Conservation (phyloP, 176 grass and related monocot genomes). For the Carex littledalei region DNA sequence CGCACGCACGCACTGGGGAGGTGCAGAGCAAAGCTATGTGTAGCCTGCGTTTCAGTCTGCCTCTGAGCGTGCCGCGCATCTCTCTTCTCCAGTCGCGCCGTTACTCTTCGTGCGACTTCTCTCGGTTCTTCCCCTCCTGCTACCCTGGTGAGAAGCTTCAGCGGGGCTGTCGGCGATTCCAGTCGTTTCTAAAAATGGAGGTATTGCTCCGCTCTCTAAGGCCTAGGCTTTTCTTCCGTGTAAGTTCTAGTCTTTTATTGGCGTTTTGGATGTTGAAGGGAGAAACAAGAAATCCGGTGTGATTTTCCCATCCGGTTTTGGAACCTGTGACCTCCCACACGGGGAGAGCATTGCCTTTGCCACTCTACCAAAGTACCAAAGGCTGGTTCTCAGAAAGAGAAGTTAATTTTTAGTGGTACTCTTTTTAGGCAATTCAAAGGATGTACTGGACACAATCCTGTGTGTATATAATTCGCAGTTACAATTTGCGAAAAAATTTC, state of each 20-base stretch:
- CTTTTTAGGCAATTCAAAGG: background rate
- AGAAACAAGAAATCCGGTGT: background rate
- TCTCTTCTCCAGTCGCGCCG: background rate
- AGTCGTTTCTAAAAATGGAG: conserved; percentile 18
- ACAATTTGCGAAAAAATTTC: background rate
- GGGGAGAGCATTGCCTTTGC: too few species aligned
- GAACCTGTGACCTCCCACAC: too few species aligned
- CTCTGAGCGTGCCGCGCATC: conserved; percentile 7
- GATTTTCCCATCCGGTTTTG: too few species aligned
- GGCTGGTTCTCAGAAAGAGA: background rate
- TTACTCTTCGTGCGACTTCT: background rate
- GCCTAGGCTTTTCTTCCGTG: background rate
- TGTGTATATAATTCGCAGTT: background rate
- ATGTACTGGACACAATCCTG: background rate
- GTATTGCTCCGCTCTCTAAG: background rate
- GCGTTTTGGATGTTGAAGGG: background rate
- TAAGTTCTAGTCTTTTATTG: background rate
- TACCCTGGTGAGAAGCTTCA: background rate
- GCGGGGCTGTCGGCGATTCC: background rate
- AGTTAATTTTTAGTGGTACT: background rate
- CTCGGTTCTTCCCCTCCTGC: background rate
- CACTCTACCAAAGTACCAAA: too few species aligned
- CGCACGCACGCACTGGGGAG: background rate
- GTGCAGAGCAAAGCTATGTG: background rate
- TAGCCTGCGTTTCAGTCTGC: background rate